Base-by-base conservation (phyloP, 768 basidiomycete genomes). In the Podaxis sp. region DNA sequence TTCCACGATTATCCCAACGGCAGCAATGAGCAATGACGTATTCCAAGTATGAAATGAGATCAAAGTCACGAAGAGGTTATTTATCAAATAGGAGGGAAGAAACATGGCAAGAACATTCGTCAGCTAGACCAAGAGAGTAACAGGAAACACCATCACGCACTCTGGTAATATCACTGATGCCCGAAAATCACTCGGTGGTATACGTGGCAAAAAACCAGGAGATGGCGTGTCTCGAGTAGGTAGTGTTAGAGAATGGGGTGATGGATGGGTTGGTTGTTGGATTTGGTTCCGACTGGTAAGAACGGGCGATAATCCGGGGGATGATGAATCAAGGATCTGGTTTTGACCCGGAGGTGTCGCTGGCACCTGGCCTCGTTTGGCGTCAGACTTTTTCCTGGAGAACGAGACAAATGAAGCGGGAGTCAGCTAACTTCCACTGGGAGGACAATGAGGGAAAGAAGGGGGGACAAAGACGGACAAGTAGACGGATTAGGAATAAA, bases 91-190 rank as follows among this genome's bases (percentile, higher is more conserved):
- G 51, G 42, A 46, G 27, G 46, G 42, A 42, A 38, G 27, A 60
- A 46, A 28, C 32, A 48, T 18, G 16, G n/a, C 32, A 38, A 53
- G 25, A 16, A 48, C 13, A 38, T 3, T 38, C 9, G 35, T 54
- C 44, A 46, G 53, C 21, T 21, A 38, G 6, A 52, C 6, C 23
- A 28, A 47, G n/a, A 42, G 37, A 23, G 7, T 47, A 40, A 52
- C 55, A 36, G 23, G 14, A 55, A 37, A 57, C 21, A 48, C 57
- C 46, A 77, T 88, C 44, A 78, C 89, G 77, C 74, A 94, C 92
- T 89, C 90, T 71, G 90, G 90, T 52, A 94, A 75, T 67, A 94
- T 92, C 69, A 89, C 82, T 62, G 91, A 92, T 32, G 92, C 91
- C 68, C 92, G 88, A 77, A 94, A 94, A 73, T 91, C 85, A 76